Percentiles rank a stretch among this genome's conserved stretches.
These are phyloP conservation scores for Pichia scutulata DNA, from an alignment of 805 yeast species.

Conservation along the genomic window DNA sequence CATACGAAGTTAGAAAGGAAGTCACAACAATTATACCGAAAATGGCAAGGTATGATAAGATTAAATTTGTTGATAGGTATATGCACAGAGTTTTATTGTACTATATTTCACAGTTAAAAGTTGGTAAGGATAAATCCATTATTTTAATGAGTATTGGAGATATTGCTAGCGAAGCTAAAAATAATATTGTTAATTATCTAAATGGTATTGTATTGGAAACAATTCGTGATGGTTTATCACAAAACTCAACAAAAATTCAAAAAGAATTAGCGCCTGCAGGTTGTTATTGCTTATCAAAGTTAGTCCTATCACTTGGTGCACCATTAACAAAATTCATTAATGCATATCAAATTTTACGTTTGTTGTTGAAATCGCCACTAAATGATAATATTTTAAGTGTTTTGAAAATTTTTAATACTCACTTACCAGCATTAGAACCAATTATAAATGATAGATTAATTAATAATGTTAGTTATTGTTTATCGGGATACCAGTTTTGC, in stretches of 20 bases:
- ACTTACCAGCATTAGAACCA: conserved; percentile 74
- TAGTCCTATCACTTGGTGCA: conserved; percentile 87
- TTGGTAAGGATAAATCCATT: conserved; percentile 62
- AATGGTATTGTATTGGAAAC: conserved; percentile 85
- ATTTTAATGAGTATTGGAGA: conserved; percentile 79
- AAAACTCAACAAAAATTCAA: conserved; percentile 51
- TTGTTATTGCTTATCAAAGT: conserved; percentile 79
- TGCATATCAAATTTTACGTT: conserved; percentile 62
- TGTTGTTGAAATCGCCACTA: conserved; percentile 74
- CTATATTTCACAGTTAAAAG: conserved; percentile 70
- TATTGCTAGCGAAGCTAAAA: conserved; percentile 70
- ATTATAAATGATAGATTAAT: conserved; percentile 65
- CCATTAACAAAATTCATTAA: conserved; percentile 86
- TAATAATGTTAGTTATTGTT: conserved; percentile 61
- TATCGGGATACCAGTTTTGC: conserved; percentile 73
- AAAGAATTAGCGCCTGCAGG: conserved; percentile 78
- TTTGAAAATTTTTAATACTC: conserved; percentile 53
- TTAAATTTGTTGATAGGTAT: conserved; percentile 68
- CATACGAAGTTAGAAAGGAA: conserved; percentile 69
- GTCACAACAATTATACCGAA: conserved; percentile 79
- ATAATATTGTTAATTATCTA: conserved; percentile 78
- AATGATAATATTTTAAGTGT: conserved; percentile 79
- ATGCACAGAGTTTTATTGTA: conserved; percentile 72
- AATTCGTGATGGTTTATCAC: conserved; percentile 67
- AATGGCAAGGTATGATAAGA: conserved; percentile 70